Evolutionary conservation across 768 basidiomycete genomes (phyloP), one percentile per base, ranked within the genome.

Genomic region (Saitozyma podzolica): DNA sequence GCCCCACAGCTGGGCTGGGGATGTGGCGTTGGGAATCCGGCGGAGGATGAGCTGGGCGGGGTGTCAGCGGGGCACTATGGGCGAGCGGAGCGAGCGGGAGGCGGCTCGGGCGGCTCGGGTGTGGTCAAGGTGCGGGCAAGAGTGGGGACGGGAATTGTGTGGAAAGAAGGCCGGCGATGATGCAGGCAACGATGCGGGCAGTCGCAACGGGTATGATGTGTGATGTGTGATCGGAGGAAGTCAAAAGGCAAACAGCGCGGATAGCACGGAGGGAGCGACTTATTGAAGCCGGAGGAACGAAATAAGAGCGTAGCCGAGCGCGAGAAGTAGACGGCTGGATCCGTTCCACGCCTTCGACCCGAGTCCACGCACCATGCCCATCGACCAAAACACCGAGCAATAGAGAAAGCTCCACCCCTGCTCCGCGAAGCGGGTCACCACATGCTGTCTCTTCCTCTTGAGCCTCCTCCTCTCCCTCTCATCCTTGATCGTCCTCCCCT

Each of bases 321-420:
- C 29, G 5, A 29, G 29, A 29, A 29, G 29, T 29, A 29, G 29
- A 29, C 2, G 29, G 29, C 29, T 5, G 29, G 29, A 29, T 29
- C 29, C 29, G 29, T 29, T 29, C 2, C 2, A 29, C 29, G 5
- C 29, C 29, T 29, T 29, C 29, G 29, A 29, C 29, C 29, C 29
- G 2, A 29, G 29, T 29, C 29, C 9, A 87, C 93, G 80, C 75
- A 95, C 95, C 67, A 91, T 68, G 39, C 95, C 95, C 77, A 87
- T 86, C 19, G 79, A 79, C 85, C 89, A 95, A 68, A 88, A 89
- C 1, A 85, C 59, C 47, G 85, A 81, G 75, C 90, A 92, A 79
- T 95, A 98, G 54, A 91, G 79, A 50, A 87, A 83, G 42, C 86
- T 86, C 91, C 92, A 98, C 60, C 92, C 90, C 80, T 99, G 96